Evolutionary conservation across 805 yeast species (phyloP).

Genomic region (Metschnikowia lunata): DNA sequence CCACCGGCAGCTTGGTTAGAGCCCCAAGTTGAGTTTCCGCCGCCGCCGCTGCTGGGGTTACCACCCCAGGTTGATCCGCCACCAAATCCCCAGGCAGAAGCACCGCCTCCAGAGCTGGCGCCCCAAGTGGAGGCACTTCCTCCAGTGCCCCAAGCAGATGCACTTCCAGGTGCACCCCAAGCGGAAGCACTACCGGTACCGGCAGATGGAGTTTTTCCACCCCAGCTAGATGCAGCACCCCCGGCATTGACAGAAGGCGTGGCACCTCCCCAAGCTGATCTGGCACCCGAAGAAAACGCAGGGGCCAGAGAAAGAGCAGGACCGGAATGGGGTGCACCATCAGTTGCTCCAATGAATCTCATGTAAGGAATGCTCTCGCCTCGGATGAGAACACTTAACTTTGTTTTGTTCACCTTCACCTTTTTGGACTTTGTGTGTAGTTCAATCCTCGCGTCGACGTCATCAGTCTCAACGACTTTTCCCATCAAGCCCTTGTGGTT

Average conservation of each 20-base stretch:
- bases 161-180: constrained; percentile 43
- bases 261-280: constrained; percentile 52
- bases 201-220: constrained; percentile 27
- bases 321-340: constrained; percentile 17
- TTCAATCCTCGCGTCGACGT: constrained; percentile 86
- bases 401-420: constrained; percentile 75
- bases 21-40: constrained; percentile 20
- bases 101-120: constrained; percentile 9
- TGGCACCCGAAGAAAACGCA: constrained; percentile 39
- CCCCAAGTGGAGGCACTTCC: constrained; percentile 20
- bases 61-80: constrained; percentile 20
- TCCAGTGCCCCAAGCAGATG: constrained; percentile 25
- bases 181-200: constrained; percentile 33
- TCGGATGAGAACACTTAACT: constrained; percentile 65
- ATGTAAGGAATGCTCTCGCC: constrained; percentile 74
- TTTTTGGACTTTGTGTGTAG: constrained; percentile 89
- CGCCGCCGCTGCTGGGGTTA: constrained; percentile 9
- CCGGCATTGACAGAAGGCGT: constrained; percentile 28
- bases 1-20: constrained; percentile 13
- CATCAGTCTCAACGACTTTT: constrained; percentile 89
- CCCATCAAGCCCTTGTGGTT: constrained; percentile 95
- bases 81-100: constrained; percentile 20
- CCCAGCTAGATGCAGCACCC: constrained; percentile 37
- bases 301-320: constrained; percentile 24
- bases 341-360: constrained; percentile 60